These are phyloP conservation scores for Tinospora cordifolia DNA, from an alignment of 164 flowering plant species.

Conservation along the genomic window DNA sequence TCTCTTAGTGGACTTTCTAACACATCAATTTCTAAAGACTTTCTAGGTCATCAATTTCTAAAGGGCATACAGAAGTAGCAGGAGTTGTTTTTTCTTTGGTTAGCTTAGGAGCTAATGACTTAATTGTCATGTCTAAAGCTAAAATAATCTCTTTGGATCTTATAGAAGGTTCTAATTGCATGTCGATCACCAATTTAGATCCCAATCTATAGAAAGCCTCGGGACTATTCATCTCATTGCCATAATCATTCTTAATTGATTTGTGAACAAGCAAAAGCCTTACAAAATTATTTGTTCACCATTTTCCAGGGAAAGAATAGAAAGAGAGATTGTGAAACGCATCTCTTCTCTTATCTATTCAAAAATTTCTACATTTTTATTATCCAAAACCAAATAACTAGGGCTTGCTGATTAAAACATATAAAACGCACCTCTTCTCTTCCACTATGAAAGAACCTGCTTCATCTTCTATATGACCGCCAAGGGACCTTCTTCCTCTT, in stretches of 20 bases:
- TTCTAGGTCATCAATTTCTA: constrained; percentile 5
- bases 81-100: constrained; percentile 2
- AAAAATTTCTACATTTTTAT: too few relatives aligned
- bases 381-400: too few relatives aligned
- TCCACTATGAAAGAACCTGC: too few relatives aligned
- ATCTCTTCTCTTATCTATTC: too few relatives aligned
- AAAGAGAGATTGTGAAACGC: too few relatives aligned
- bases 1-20: constrained; percentile 7
- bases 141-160: constrained; percentile 8
- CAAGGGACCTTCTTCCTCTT: too few relatives aligned
- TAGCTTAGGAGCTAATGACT: constrained; percentile 8
- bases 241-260: neutral
- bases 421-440: too few relatives aligned
- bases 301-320: neutral
- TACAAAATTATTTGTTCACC: neutral
- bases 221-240: constrained; percentile 16
- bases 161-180: constrained; percentile 6
- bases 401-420: too few relatives aligned
- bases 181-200: constrained; percentile 4
- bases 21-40: constrained; percentile 11
- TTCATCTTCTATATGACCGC: too few relatives aligned
- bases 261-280: neutral
- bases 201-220: constrained; percentile 7
- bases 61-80: neutral
- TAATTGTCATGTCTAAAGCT: constrained; percentile 9